Base-by-base conservation (phyloP, 768 basidiomycete species). In the Mycena alexandri region DNA sequence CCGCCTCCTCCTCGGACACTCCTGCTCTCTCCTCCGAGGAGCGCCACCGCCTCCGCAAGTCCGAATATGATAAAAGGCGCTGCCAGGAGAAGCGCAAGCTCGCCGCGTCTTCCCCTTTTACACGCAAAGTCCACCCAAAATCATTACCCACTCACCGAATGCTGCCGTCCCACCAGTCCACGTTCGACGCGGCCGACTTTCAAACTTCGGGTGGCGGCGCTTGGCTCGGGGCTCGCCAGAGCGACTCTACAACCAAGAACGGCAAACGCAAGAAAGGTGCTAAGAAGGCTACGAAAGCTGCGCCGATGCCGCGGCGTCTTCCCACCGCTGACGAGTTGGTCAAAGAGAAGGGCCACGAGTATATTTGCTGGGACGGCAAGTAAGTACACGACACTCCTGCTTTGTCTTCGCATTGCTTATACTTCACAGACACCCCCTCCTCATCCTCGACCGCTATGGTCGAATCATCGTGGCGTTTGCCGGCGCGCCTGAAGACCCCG, bases 401-500 rank as follows among this genome's bases (percentile, higher is more conserved):
- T 29, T n/a, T 25, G 17, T 42, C 13, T 5, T 29, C 21, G 25
- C 43, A 4, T 16, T 33, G 3, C 47, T 68, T 10, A 57, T 14
- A 50, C 41, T 50, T 36, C 17, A 0, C 59, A 61, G 60, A 22
- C 14, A 44, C 13, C 60, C 60, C 11, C 19, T 52, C 4, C 59
- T 64, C 24, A 57, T 71, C 29, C 21, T 61, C 13, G 63, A 71
- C 29, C 48, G 46, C 21, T 29, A 61, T 9, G 69, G 65, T 5
- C 41, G 65, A 5, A 38, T 72, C 9, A 59, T 72, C 19, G 42
- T 24, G 0, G 60, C 53, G n/a, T 60, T 74, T 16, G 69, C 61
- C 8, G 66, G 62, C 3, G n/a, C 62, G 10, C 71, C 73, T 8
- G 64, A 63, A n/a, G 67, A 71, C 41, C 51, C 59, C 3, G 50